phyloP scores from a whole-genome alignment of 2,329 filamentous ascomycete species.

The Apiospora rasikravindrae region DNA sequence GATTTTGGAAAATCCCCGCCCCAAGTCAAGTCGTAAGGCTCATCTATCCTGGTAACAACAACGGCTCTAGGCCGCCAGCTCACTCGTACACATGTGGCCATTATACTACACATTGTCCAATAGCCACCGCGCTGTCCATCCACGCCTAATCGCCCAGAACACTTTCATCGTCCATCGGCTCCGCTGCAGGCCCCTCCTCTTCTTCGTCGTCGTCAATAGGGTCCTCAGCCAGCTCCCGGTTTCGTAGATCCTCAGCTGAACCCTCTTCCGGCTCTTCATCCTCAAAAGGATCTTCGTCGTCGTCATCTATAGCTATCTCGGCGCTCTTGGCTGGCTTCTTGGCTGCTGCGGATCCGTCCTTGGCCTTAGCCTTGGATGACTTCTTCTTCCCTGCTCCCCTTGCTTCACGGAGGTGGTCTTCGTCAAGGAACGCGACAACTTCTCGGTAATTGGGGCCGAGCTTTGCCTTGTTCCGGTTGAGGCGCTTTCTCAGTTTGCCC shows the following conservation, averaged over 20 bases:
- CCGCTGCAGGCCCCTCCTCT: slow-evolving; percentile 35
- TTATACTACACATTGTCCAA: not conserved
- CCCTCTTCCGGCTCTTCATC: slow-evolving; percentile 62
- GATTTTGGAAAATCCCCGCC: slow-evolving; percentile 11
- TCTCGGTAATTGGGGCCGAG: slow-evolving; percentile 88
- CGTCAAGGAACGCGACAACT: slow-evolving; percentile 80
- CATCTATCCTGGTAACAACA: slow-evolving; percentile 11
- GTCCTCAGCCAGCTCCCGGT: slow-evolving; percentile 60
- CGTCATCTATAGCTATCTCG: slow-evolving; percentile 52
- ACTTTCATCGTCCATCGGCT: slow-evolving; percentile 38
- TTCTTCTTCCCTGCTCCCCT: slow-evolving; percentile 47
- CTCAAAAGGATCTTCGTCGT: slow-evolving; percentile 51
- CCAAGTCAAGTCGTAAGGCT: slow-evolving; percentile 14
- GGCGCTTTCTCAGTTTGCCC: slow-evolving; percentile 70
- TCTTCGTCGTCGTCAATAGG: slow-evolving; percentile 49
- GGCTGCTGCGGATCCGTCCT: slow-evolving; percentile 45
- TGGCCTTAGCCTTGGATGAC: slow-evolving; percentile 49
- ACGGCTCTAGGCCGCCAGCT: slow-evolving; percentile 8
- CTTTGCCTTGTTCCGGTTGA: slow-evolving; percentile 79
- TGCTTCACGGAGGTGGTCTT: slow-evolving; percentile 60
- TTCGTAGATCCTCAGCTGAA: slow-evolving; percentile 61
- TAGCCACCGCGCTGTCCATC: not conserved
- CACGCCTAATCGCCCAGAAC: slow-evolving; percentile 23
- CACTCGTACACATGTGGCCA: slow-evolving; percentile 1
- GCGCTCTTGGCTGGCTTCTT: slow-evolving; percentile 46